These are phyloP conservation scores for Heliamphora pulchella DNA, from an alignment of 179 eudicot genomes.

Conservation along the genomic window DNA sequence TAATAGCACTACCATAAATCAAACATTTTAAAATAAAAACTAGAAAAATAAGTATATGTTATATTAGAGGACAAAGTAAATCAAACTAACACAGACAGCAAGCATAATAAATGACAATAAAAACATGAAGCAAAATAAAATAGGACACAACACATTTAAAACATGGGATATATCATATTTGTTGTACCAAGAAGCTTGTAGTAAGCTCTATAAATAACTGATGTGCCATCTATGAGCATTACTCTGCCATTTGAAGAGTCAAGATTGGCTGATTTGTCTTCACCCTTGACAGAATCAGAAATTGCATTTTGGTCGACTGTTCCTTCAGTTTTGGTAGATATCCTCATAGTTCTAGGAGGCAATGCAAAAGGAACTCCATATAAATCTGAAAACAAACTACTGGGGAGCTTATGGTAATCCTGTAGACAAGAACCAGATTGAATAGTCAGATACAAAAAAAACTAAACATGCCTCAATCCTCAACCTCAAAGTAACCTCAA, in stretches of 20 bases:
- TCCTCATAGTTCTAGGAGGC: conserved; percentile 28
- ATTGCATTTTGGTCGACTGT: conserved; percentile 18
- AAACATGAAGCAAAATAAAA: background rate
- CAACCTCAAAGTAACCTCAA: background rate
- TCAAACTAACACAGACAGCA: background rate
- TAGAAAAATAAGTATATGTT: background rate
- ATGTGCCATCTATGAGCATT: conserved; percentile 94
- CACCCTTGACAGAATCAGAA: conserved; percentile 27
- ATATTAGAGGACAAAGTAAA: background rate
- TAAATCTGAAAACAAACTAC: conserved; percentile 9
- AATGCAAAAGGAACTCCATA: conserved; percentile 18
- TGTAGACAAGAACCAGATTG: conserved; percentile 17
- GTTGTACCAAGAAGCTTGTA: conserved; percentile 77
- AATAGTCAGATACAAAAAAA: background rate
- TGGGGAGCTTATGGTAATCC: conserved; percentile 23
- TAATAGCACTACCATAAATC: background rate
- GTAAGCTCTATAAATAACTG: conserved; percentile 84
- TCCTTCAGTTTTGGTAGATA: conserved; percentile 32
- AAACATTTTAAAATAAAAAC: background rate
- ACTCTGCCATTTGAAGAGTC: conserved; percentile 63
- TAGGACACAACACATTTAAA: background rate
- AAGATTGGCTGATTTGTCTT: conserved; percentile 16
- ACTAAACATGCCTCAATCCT: background rate
- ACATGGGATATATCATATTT: background rate
- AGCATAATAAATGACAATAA: background rate